Percentiles rank a stretch among this genome's conserved stretches.
Evolutionary conservation across 495 filamentous ascomycete genomes (phyloP).

Genomic region (Poronia punctata): DNA sequence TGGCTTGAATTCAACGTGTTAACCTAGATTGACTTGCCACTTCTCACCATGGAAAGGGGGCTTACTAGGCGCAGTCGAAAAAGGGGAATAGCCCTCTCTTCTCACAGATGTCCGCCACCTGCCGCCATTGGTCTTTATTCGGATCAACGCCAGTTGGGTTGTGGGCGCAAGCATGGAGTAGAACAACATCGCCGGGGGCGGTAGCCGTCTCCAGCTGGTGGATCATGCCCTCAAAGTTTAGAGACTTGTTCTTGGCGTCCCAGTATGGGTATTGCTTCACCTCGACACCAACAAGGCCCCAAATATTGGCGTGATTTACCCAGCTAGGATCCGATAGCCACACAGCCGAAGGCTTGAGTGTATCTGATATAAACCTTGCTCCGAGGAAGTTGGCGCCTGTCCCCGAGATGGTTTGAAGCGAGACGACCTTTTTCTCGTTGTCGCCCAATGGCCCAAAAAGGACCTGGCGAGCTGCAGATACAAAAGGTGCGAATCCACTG

Average conservation of each 20-base stretch:
- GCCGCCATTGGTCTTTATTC: slow-evolving; percentile 46
- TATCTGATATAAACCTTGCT: slow-evolving; percentile 49
- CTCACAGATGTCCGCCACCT: slow-evolving; percentile 44
- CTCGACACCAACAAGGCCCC: not conserved
- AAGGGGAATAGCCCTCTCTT: slow-evolving; percentile 47
- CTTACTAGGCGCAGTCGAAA: slow-evolving; percentile 47
- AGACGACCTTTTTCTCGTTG: slow-evolving; percentile 10
- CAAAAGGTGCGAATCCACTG: not conserved
- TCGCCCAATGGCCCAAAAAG: not conserved
- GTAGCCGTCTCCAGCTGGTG: slow-evolving; percentile 21
- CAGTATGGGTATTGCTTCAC: slow-evolving; percentile 35
- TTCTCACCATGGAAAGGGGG: not conserved
- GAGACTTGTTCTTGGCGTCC: slow-evolving; percentile 31
- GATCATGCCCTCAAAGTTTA: slow-evolving; percentile 13
- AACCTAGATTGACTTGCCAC: not conserved
- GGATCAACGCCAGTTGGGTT: slow-evolving; percentile 52
- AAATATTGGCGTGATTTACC: slow-evolving; percentile 15
- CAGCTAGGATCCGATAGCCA: slow-evolving; percentile 8
- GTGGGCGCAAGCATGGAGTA: slow-evolving; percentile 50
- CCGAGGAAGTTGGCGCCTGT: slow-evolving; percentile 54
- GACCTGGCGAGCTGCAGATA: not conserved
- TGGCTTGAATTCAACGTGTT: slow-evolving; percentile 16
- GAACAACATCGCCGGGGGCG: slow-evolving; percentile 36
- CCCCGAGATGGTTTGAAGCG: slow-evolving; percentile 52
- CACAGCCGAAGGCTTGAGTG: slow-evolving; percentile 15